Evolutionary conservation across 495 filamentous ascomycete genomes (phyloP).

Genomic region (Sporormia fimetaria): DNA sequence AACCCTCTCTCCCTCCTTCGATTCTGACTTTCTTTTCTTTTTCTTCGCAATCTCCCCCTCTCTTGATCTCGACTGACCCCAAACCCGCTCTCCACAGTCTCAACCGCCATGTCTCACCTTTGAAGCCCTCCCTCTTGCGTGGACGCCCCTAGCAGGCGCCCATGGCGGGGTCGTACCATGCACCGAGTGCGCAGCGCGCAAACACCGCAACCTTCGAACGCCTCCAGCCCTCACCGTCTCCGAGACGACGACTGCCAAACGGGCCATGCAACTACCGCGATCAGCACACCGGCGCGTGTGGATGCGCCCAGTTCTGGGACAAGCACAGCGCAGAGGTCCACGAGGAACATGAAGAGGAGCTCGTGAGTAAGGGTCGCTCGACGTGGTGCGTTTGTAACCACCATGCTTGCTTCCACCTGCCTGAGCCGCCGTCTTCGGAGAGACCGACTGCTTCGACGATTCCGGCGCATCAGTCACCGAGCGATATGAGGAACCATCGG

Average conservation of each 20-base stretch:
- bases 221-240: slow-evolving; percentile 1
- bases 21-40: no score
- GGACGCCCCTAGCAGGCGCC: slow-evolving; percentile 19
- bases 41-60: no score
- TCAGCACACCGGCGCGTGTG: slow-evolving; percentile 42
- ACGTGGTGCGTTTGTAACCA: slow-evolving; percentile 58
- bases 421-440: slow-evolving; percentile 17
- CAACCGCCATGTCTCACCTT: slow-evolving; percentile 23
- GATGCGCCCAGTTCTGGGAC: slow-evolving; percentile 57
- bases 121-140: slow-evolving; percentile 5
- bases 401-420: slow-evolving; percentile 61
- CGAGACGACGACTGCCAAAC: slow-evolving; percentile 21
- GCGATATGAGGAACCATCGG: no score
- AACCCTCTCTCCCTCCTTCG: no score
- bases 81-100: no score
- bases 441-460: no score
- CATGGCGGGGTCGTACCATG: slow-evolving; percentile 16
- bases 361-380: slow-evolving; percentile 30
- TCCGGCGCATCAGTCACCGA: no score
- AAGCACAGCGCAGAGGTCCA: slow-evolving; percentile 28
- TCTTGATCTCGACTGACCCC: no score
- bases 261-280: slow-evolving; percentile 56
- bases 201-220: slow-evolving; percentile 1
- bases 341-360: slow-evolving; percentile 23
- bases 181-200: neutral